Conservation (phyloP, 2,329 filamentous ascomycete genomes). For the Herpomyces periplanetae region DNA sequence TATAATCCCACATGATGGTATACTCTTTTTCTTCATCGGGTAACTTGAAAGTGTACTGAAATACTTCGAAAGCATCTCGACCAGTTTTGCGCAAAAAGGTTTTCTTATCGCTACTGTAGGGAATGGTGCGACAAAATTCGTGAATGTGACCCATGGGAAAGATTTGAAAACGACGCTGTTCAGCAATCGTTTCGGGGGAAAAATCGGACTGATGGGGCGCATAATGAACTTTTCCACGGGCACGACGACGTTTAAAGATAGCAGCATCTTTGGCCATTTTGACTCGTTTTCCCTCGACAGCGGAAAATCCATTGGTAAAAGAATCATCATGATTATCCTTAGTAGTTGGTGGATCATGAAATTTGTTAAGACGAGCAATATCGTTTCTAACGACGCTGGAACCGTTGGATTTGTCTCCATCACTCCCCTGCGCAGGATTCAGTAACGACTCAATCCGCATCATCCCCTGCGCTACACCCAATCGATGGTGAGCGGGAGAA, state of each 20-base stretch:
- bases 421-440: too few relatives aligned
- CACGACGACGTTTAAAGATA: conserved; percentile 18
- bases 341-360: too few relatives aligned
- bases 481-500: too few relatives aligned
- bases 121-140: conserved; percentile 17
- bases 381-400: too few relatives aligned
- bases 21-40: conserved; percentile 24
- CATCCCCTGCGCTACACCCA: too few relatives aligned
- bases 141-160: conserved; percentile 20
- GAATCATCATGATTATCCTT: too few relatives aligned
- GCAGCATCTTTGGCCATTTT: conserved; percentile 24
- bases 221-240: conserved; percentile 28
- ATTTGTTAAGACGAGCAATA: too few relatives aligned
- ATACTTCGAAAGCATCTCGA: conserved; percentile 53
- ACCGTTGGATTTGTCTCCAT: too few relatives aligned
- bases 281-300: too few relatives aligned
- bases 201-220: conserved; percentile 24
- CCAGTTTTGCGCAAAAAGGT: conserved; percentile 53
- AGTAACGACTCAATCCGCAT: too few relatives aligned
- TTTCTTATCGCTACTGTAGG: conserved; percentile 81
- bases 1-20: conserved; percentile 85
- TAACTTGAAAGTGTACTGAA: conserved; percentile 40
- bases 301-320: too few relatives aligned
- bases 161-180: conserved; percentile 19
- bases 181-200: conserved; percentile 14